Percentiles rank a stretch among this genome's conserved stretches.
phyloP scores from a whole-genome alignment of 768 basidiomycete species.

The Mycena olivaceomarginata region DNA sequence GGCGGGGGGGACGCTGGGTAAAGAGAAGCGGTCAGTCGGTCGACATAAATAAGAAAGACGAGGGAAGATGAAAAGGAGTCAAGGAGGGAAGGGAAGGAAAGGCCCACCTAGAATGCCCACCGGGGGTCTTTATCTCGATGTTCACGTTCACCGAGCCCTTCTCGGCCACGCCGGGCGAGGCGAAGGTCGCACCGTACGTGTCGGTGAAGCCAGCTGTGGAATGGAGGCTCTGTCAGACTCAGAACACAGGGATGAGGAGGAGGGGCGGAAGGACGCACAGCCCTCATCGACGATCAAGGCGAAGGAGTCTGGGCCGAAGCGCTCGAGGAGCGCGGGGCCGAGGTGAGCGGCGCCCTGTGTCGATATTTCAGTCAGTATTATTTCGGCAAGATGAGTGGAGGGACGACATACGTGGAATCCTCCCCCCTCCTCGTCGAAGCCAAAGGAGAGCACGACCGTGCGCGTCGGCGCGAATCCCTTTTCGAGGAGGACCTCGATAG shows the following conservation, averaged over 20 bases:
- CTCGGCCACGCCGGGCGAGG: constrained; percentile 66
- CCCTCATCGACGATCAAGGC: constrained; percentile 83
- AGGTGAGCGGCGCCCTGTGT: constrained; percentile 64
- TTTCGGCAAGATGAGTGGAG: not conserved
- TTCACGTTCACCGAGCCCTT: constrained; percentile 67
- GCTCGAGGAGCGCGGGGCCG: constrained; percentile 58
- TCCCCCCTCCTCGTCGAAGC: constrained; percentile 73
- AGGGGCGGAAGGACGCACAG: constrained; percentile 2
- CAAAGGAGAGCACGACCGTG: constrained; percentile 57
- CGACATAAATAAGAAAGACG: not conserved
- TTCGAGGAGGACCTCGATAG: constrained; percentile 43
- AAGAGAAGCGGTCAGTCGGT: not conserved
- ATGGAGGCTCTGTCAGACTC: no score
- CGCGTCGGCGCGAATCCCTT: constrained; percentile 39
- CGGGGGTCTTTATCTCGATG: constrained; percentile 65
- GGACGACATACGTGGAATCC: constrained; percentile 55
- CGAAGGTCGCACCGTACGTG: constrained; percentile 59
- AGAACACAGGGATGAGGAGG: not conserved
- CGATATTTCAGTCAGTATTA: not conserved
- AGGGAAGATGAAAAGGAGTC: constrained; percentile 63
- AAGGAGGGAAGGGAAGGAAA: constrained; percentile 51
- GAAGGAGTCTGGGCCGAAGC: constrained; percentile 74
- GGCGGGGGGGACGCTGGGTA: constrained; percentile 32
- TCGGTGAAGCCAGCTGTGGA: constrained; percentile 31
- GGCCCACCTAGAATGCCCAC: constrained; percentile 80